These are phyloP conservation scores for Sporisorium reilianum DNA, from an alignment of 1,284 basidiomycete genomes.

Conservation along the genomic window DNA sequence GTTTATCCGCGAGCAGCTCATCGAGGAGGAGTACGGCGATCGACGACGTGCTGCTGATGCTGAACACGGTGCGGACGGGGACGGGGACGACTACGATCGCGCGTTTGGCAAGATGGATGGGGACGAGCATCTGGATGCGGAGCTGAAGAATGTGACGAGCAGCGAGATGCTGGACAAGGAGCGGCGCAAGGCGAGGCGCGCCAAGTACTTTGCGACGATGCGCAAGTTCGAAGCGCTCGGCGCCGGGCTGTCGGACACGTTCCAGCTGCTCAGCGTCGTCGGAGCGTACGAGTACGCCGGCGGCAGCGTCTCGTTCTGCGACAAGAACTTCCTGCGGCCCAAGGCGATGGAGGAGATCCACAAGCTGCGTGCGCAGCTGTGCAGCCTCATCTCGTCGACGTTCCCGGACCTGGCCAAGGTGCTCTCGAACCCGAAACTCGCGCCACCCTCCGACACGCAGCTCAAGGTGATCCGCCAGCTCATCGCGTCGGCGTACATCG, in stretches of 20 bases:
- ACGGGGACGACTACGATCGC: slow-evolving; percentile 73
- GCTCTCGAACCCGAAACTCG: slow-evolving; percentile 50
- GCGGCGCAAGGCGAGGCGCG: slow-evolving; percentile 77
- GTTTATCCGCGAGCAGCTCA: slow-evolving; percentile 84
- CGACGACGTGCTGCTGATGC: slow-evolving; percentile 55
- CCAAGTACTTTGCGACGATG: slow-evolving; percentile 70
- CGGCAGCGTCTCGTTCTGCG: slow-evolving; percentile 81
- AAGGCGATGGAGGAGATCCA: slow-evolving; percentile 99
- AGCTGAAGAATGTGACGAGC: slow-evolving; percentile 70
- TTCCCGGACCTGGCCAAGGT: slow-evolving; percentile 22
- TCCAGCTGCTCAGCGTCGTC: slow-evolving; percentile 88
- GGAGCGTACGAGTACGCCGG: slow-evolving; percentile 95
- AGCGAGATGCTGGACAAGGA: slow-evolving; percentile 75
- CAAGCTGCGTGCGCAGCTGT: slow-evolving; percentile 87
- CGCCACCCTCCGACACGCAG: slow-evolving; percentile 71
- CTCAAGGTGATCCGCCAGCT: slow-evolving; percentile 91
- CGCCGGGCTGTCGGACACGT: slow-evolving; percentile 85
- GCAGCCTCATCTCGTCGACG: slow-evolving; percentile 51
- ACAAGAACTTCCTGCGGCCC: slow-evolving; percentile 87
- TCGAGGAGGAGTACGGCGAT: slow-evolving; percentile 71
- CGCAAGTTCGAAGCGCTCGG: slow-evolving; percentile 85
- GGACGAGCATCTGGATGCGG: slow-evolving; percentile 72
- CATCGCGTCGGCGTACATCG: slow-evolving; percentile 89
- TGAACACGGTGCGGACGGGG: slow-evolving; percentile 73
- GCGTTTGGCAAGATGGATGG: slow-evolving; percentile 71